phyloP scores from a whole-genome alignment of 257 asterid species.

The Jasminum sambac region DNA sequence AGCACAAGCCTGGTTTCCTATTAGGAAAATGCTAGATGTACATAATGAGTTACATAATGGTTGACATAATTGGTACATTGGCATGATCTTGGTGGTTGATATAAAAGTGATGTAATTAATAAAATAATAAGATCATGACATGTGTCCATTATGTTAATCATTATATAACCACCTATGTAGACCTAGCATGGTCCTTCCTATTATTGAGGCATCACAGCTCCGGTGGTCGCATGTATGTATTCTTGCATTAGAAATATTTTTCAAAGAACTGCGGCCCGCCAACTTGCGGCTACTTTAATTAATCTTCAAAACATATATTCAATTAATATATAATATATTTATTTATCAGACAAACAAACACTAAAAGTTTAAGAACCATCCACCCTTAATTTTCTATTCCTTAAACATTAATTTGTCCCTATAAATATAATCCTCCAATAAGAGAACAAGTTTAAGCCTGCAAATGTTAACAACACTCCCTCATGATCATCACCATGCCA shows the following conservation, averaged over 20 bases:
- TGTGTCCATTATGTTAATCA: too few relatives aligned
- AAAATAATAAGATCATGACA: too few relatives aligned
- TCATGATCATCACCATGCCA: conserved; percentile 31
- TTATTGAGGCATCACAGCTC: neutral
- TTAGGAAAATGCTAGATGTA: too few relatives aligned
- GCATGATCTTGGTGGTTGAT: too few relatives aligned
- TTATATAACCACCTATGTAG: too few relatives aligned
- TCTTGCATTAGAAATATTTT: neutral
- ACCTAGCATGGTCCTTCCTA: too few relatives aligned
- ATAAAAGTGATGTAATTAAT: too few relatives aligned
- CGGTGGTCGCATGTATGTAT: neutral
- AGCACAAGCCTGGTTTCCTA: conserved; percentile 8
- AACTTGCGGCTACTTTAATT: neutral
- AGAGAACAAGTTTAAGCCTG: neutral
- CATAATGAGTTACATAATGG: too few relatives aligned
- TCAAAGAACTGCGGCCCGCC: neutral
- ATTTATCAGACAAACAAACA: neutral
- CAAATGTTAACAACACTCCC: neutral
- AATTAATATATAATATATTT: neutral
- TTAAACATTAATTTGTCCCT: neutral
- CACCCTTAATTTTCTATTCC: neutral
- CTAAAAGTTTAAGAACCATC: conserved; percentile 2
- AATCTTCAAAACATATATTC: neutral
- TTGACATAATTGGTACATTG: too few relatives aligned
- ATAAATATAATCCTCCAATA: neutral